Base-by-base conservation (phyloP, 2,329 filamentous ascomycete species). In the Colletotrichum endophyticum region DNA sequence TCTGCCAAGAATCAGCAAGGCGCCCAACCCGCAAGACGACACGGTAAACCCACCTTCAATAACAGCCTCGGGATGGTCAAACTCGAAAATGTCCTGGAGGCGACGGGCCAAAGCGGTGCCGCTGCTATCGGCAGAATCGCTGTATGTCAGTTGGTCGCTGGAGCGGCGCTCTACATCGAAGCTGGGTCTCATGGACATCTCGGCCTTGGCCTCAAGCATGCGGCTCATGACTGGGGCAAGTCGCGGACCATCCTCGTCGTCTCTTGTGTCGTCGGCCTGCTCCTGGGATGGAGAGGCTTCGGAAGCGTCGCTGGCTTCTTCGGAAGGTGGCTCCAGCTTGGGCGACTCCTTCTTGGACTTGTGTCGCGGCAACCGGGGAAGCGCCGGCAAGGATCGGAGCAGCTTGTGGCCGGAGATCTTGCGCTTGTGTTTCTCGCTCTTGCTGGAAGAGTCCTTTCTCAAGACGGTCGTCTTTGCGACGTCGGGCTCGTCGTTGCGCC, bases 41-140 rank as follows among this genome's bases (percentile, higher is more conserved):
- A 8, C 15, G n/a, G n/a, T 30, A 15, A 72, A 70, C 84, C 70
- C 84, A 94, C 93, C 93, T 84, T 95, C 93, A 77, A 98, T 92
- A 27, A 99, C 95, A 77, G 96, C 94, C 83, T 99, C 97, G 0
- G 94, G 90, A 49, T 91, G 88, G 32, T 95, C 92, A 79, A 98
- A 97, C 66, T 94, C 91, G 81, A 98, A 98, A 78, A 98, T 98
- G 77, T 97, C 93, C 88, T 93, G 95, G 49, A 98, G 85, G 73
- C 93, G 91, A 73, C 89, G 91, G 1, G 94, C 93, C 68, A 98
- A 89, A 19, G 90, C 90, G 7, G 90, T 91, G 8, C 91, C 87
- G 2, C 87, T 86, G 5, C 81, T 78, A 8, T 86, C 85, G 34
- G 83, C 81, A 53, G 81, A 82, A 4, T 79, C 36, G 61, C 72